Conservation (phyloP, 768 basidiomycete species). For the Boletus tylopilopsis region DNA sequence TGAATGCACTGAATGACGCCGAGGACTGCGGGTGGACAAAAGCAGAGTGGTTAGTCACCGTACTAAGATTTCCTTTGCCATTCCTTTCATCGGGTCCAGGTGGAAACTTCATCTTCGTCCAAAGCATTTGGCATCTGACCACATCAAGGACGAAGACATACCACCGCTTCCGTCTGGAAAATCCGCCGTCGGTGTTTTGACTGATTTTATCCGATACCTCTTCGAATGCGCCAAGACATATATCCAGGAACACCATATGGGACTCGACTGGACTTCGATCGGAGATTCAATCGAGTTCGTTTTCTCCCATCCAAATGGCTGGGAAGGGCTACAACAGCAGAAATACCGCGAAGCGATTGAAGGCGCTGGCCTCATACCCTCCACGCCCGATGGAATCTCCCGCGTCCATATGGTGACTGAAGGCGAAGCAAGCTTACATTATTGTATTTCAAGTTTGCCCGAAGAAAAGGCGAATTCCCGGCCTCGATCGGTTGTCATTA, state of each 20-base stretch:
- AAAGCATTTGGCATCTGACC: not conserved
- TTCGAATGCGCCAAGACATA: too few relatives aligned
- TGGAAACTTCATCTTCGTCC: not conserved
- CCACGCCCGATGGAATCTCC: constrained; percentile 1
- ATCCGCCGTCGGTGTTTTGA: too few relatives aligned
- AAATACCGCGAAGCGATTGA: constrained; percentile 19
- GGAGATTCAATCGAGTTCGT: constrained; percentile 16
- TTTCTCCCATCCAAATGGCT: constrained; percentile 29
- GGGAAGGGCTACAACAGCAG: constrained; percentile 15
- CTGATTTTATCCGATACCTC: too few relatives aligned
- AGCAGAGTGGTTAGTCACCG: constrained; percentile 2
- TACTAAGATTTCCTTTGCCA: too few relatives aligned
- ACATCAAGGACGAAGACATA: not conserved
- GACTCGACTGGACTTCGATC: not conserved
- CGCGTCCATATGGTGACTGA: constrained; percentile 22
- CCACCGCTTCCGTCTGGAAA: not conserved
- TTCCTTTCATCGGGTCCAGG: not conserved
- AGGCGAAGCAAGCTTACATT: constrained; percentile 23
- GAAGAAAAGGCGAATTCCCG: constrained; percentile 12
- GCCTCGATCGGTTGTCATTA: constrained; percentile 35
- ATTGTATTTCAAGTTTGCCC: constrained; percentile 39
- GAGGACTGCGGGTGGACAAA: not conserved
- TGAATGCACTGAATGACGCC: not conserved
- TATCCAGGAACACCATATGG: too few relatives aligned
- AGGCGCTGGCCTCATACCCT: constrained; percentile 21